A percentile compares a stretch with the other conserved stretches of the same genome.
phyloP scores from a whole-genome alignment of 23 red algal species.

The Gracilaria domingensis region DNA sequence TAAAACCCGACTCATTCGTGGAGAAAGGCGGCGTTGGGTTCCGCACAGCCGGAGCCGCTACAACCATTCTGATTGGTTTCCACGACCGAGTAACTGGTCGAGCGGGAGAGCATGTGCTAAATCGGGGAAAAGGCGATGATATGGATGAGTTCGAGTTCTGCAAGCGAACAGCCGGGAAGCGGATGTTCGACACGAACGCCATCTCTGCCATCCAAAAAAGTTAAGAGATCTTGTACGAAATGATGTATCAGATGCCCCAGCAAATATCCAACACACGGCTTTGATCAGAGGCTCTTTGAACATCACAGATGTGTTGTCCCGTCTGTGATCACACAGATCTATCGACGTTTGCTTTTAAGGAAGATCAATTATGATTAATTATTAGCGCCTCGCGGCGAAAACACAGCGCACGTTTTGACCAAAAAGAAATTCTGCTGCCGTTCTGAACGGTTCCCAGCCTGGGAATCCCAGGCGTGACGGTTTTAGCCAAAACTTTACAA shows the following conservation, averaged over 20 bases:
- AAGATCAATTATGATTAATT: too few relatives aligned
- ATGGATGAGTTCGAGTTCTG: not conserved
- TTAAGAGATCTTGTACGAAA: not conserved
- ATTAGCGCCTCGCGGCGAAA: too few relatives aligned
- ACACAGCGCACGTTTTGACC: too few relatives aligned
- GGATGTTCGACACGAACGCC: slow-evolving; percentile 20
- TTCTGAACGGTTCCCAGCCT: too few relatives aligned
- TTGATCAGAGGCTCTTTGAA: not conserved
- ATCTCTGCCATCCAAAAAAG: not conserved
- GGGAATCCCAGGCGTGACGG: too few relatives aligned
- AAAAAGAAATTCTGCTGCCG: too few relatives aligned
- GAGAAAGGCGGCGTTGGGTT: slow-evolving; percentile 82
- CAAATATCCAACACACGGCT: not conserved
- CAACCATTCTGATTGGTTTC: slow-evolving; percentile 69
- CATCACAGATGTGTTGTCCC: not conserved
- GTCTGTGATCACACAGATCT: too few relatives aligned
- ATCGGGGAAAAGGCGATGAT: not conserved
- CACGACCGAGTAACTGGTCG: not conserved
- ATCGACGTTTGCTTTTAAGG: too few relatives aligned
- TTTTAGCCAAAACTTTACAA: too few relatives aligned
- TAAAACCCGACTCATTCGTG: slow-evolving; percentile 72
- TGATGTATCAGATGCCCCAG: too few relatives aligned
- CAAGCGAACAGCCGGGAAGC: slow-evolving; percentile 1
- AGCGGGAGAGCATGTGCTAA: not conserved
- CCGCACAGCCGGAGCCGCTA: slow-evolving; percentile 55